A percentile compares a stretch with the other conserved stretches of the same genome.
phyloP scores from a whole-genome alignment of 1,284 basidiomycete genomes.

The Veloporphyrellus conicus region DNA sequence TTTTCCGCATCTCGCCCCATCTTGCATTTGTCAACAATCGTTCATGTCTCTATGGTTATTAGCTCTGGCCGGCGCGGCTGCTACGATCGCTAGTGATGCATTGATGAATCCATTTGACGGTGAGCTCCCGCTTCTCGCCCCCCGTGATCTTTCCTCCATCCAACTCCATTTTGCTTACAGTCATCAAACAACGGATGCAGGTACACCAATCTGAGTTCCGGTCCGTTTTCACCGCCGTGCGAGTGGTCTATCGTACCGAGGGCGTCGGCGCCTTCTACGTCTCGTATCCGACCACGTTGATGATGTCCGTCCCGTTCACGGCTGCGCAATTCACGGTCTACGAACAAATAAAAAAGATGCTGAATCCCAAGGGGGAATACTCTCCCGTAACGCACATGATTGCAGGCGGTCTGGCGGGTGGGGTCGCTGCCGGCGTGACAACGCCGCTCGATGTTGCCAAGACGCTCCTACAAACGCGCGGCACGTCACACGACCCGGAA shows the following conservation, averaged over 20 bases:
- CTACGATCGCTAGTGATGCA: conserved; percentile 93
- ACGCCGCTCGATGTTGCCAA: conserved; percentile 99
- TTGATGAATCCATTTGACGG: conserved; percentile 99
- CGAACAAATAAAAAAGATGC: conserved; percentile 83
- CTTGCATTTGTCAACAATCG: background rate
- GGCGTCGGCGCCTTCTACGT: conserved; percentile 94
- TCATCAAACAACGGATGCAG: conserved; percentile 99
- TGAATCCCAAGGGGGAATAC: conserved; percentile 86
- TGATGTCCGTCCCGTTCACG: conserved; percentile 96
- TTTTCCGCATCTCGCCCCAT: background rate
- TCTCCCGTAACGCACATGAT: conserved; percentile 89
- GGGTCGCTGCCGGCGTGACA: conserved; percentile 90
- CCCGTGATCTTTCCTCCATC: conserved; percentile 4
- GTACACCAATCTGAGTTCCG: conserved; percentile 88
- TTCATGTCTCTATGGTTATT: conserved; percentile 12
- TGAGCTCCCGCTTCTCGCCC: conserved; percentile 38
- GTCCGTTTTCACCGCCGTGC: conserved; percentile 79
- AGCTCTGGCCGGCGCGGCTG: conserved; percentile 92
- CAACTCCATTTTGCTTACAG: conserved; percentile 42
- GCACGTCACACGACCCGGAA: conserved; percentile 74
- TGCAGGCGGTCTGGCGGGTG: conserved; percentile 90
- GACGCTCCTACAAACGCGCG: conserved; percentile 92
- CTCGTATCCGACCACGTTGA: conserved; percentile 96
- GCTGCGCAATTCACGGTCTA: conserved; percentile 98
- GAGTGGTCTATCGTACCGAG: conserved; percentile 79